Percentiles rank a stretch among this genome's conserved stretches.
phyloP scores from a whole-genome alignment of 1,139 yeast species.

The Saccharomycopsis crataegensis region DNA sequence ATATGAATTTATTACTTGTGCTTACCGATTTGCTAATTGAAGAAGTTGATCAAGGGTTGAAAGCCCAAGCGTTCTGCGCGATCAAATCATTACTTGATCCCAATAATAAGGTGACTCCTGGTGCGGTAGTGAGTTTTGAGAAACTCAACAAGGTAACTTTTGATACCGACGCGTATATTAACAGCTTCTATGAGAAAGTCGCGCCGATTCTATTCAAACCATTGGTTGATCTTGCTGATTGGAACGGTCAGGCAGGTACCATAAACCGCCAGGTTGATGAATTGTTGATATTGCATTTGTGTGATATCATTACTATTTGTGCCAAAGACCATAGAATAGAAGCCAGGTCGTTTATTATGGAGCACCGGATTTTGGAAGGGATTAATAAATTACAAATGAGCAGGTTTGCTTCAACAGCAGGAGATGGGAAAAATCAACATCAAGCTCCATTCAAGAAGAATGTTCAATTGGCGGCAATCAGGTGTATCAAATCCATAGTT shows the following conservation, averaged over 20 bases:
- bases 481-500: conserved; percentile 57
- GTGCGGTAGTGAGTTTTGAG: conserved; percentile 1
- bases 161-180: conserved; percentile 46
- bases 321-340: conserved; percentile 48
- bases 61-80: conserved; percentile 81
- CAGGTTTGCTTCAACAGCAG: too few species aligned
- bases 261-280: conserved; percentile 23
- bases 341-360: conserved; percentile 56
- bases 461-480: conserved; percentile 54
- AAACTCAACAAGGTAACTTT: conserved; percentile 21
- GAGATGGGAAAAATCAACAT: too few species aligned
- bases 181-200: conserved; percentile 52
- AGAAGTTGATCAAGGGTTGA: conserved; percentile 65
- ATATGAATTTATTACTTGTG: conserved; percentile 54
- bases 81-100: conserved; percentile 43
- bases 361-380: conserved; percentile 47
- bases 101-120: conserved; percentile 9
- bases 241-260: conserved; percentile 20
- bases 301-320: conserved; percentile 65
- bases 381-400: conserved; percentile 37
- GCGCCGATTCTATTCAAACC: conserved; percentile 54
- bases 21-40: conserved; percentile 54
- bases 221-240: conserved; percentile 27
- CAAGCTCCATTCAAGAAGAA: conserved; percentile 37
- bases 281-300: conserved; percentile 52